Percentiles rank a stretch among this genome's conserved stretches.
Conservation (phyloP, 148 eudicot species). For the Chenopodium berlandieri region DNA sequence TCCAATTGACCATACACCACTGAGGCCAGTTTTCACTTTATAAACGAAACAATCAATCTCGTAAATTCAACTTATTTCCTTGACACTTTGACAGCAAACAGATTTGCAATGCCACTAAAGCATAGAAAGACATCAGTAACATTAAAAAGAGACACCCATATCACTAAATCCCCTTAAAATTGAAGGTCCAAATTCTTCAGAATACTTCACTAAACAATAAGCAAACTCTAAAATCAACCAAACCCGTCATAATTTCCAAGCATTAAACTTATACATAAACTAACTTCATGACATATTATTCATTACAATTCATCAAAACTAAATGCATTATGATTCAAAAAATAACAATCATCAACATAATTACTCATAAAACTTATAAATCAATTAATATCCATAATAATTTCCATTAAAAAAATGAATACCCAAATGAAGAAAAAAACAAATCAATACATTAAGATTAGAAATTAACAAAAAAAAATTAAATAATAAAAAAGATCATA, state of each 20-base stretch:
- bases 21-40: background rate
- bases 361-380: background rate
- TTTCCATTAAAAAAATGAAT: background rate
- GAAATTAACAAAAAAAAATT: background rate
- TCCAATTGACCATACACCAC: background rate
- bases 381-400: background rate
- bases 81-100: background rate
- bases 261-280: background rate
- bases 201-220: background rate
- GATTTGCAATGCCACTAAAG: background rate
- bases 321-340: no score
- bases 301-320: background rate
- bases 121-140: background rate
- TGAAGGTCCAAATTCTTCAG: background rate
- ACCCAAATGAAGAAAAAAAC: background rate
- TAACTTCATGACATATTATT: background rate
- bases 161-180: background rate
- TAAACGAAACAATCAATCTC: background rate
- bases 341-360: no score
- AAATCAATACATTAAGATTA: background rate
- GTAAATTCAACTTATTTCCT: background rate
- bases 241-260: background rate
- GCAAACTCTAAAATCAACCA: background rate
- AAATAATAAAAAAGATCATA: constrained; percentile 8
- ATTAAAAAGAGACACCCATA: background rate